Percentiles rank a stretch among this genome's conserved stretches.
Conservation (phyloP, 2,329 filamentous ascomycete genomes). For the Neocucurbitaria cava region DNA sequence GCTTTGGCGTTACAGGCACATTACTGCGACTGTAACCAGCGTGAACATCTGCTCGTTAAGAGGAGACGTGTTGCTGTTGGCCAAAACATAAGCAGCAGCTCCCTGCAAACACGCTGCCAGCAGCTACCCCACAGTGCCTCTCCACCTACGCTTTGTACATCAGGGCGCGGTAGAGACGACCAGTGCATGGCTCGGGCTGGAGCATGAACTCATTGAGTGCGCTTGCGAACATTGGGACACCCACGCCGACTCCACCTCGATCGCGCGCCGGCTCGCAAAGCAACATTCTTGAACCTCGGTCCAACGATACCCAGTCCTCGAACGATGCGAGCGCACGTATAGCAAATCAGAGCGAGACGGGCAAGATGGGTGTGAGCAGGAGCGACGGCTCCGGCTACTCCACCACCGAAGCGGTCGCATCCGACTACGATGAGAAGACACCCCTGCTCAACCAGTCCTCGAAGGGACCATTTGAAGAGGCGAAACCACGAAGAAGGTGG, state of each 20-base stretch:
- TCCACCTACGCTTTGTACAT: not conserved
- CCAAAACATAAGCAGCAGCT: conserved; percentile 1
- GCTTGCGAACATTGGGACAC: conserved; percentile 75
- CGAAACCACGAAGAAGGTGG: conserved; percentile 50
- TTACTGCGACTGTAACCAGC: not conserved
- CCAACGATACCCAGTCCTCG: conserved; percentile 25
- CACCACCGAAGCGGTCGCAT: conserved; percentile 37
- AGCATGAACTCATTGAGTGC: conserved; percentile 98
- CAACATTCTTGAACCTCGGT: conserved; percentile 47
- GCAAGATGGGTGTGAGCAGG: conserved; percentile 38
- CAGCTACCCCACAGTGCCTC: conserved; percentile 6
- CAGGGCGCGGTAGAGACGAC: not conserved
- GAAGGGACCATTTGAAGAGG: conserved; percentile 41
- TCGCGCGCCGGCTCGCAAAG: conserved; percentile 63
- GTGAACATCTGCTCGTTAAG: not conserved
- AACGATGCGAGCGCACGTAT: conserved; percentile 46
- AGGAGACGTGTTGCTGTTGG: not conserved
- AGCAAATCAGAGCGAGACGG: conserved; percentile 36
- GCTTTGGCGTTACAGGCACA: not conserved
- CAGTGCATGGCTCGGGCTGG: conserved; percentile 57
- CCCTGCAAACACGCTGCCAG: conserved; percentile 16
- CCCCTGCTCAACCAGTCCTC: conserved; percentile 63
- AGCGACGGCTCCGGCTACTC: conserved; percentile 25
- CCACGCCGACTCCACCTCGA: conserved; percentile 58
- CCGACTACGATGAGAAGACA: conserved; percentile 68